phyloP scores from a whole-genome alignment of 305 asterid genomes.

The Fraxinus platypoda region DNA sequence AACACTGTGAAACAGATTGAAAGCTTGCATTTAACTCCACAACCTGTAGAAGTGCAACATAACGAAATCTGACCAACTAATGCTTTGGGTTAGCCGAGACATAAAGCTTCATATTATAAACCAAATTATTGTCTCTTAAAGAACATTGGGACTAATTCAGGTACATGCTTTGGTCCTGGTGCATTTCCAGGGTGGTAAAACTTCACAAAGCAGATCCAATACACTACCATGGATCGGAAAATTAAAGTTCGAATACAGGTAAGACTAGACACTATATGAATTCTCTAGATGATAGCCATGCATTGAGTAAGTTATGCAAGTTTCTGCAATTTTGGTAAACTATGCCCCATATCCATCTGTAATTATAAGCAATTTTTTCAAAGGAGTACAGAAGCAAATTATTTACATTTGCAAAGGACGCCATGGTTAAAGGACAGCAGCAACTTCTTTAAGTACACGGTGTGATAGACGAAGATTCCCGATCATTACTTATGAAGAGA shows the following conservation, averaged over 20 bases:
- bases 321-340: not conserved
- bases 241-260: not conserved
- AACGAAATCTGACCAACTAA: not conserved
- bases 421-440: not conserved
- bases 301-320: not conserved
- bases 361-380: not conserved
- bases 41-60: not conserved
- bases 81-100: not conserved
- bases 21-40: not conserved
- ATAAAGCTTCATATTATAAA: constrained; percentile 1
- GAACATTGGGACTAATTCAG: constrained; percentile 16
- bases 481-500: not conserved
- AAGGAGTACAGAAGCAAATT: not conserved
- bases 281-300: not conserved
- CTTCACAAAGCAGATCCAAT: not conserved
- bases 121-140: not conserved
- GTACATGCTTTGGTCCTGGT: constrained; percentile 8
- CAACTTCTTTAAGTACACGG: not conserved
- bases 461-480: not conserved
- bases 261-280: not conserved
- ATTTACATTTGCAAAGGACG: not conserved
- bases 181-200: constrained; percentile 5
- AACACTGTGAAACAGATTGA: not conserved
- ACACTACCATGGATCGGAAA: not conserved
- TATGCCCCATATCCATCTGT: not conserved